Conservation (phyloP, 2,329 filamentous ascomycete genomes). For the Venturia pyrina region DNA sequence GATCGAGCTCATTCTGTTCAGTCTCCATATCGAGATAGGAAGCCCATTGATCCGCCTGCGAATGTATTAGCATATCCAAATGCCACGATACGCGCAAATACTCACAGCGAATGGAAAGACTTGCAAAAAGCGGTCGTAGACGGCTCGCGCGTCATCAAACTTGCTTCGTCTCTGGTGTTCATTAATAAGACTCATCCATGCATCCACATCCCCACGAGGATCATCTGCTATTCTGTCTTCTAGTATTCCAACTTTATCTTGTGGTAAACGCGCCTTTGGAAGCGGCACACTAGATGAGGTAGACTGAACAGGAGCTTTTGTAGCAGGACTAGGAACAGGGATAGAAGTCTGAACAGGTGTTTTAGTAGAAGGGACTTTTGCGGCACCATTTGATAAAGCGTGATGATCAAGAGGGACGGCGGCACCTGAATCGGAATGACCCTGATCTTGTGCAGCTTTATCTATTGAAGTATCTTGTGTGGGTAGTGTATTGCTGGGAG, state of each 20-base stretch:
- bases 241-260: conserved; percentile 67
- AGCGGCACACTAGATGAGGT: conserved; percentile 26
- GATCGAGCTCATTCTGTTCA: conserved; percentile 69
- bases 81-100: not conserved
- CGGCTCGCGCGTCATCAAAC: conserved; percentile 66
- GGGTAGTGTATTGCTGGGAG: conserved; percentile 42
- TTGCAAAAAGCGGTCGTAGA: conserved; percentile 78
- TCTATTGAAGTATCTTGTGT: conserved; percentile 49
- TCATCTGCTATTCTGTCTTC: conserved; percentile 91
- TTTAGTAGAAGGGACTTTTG: conserved; percentile 14
- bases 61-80: conserved; percentile 11
- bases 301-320: conserved; percentile 25
- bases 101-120: conserved; percentile 87
- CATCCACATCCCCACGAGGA: conserved; percentile 81
- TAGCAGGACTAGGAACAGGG: conserved; percentile 20
- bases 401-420: conserved; percentile 36
- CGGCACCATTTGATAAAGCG: conserved; percentile 21
- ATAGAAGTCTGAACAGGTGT: conserved; percentile 22
- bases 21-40: conserved; percentile 84
- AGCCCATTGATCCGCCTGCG: conserved; percentile 82
- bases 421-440: conserved; percentile 40
- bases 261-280: conserved; percentile 48
- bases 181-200: conserved; percentile 79
- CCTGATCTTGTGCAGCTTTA: conserved; percentile 44
- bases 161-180: conserved; percentile 76